Evolutionary conservation across 805 yeast species (phyloP), one percentile per base, ranked within the genome.

Genomic region (Saccharomycopsis schoenii): DNA sequence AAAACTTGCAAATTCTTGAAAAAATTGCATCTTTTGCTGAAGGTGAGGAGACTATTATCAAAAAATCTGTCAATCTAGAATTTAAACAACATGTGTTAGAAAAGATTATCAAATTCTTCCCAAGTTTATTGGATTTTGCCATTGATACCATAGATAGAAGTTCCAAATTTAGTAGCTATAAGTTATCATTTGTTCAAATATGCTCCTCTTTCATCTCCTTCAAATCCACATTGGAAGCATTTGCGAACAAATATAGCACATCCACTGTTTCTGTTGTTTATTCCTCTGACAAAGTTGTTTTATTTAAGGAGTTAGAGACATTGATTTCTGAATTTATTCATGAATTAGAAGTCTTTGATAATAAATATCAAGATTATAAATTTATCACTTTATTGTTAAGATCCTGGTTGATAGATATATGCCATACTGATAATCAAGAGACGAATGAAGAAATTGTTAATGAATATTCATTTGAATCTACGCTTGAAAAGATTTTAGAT

Each of bases 321-420:
- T 67, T 65, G 34, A 21, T 76, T 12, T 41, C 37, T 2, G 64
- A 66, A 0, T 71, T 80, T 47, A 59, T 66, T 14, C 21, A 10
- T 0, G 62, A 68, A 1, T 66, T 84, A 24, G 56, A 56, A 0
- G 21, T 39, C 0, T 81, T 83, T 80, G 76, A 72, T 55, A 2
- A 11, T 0, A 40, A 59, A 0, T 71, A 77, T 60, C 51, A 69
- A 0, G 61, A 65, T 0, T 69, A 74, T 17, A 68, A 77, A 0
- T 86, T 84, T 68, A 69, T 83, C 41, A 81, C 78, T 55, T 79
- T 80, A 37, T 71, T 77, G 47, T 68, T 85, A 0, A 60, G 76
- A 15, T 68, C 73, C 4, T 85, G 88, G 87, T 67, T 82, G 8
- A 37, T 66, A 0, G 65, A 65, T 34, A n/a, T 4, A 10, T 24